Base-by-base conservation (phyloP, 1,284 basidiomycete genomes). In the Apiotrichum montevideense region DNA sequence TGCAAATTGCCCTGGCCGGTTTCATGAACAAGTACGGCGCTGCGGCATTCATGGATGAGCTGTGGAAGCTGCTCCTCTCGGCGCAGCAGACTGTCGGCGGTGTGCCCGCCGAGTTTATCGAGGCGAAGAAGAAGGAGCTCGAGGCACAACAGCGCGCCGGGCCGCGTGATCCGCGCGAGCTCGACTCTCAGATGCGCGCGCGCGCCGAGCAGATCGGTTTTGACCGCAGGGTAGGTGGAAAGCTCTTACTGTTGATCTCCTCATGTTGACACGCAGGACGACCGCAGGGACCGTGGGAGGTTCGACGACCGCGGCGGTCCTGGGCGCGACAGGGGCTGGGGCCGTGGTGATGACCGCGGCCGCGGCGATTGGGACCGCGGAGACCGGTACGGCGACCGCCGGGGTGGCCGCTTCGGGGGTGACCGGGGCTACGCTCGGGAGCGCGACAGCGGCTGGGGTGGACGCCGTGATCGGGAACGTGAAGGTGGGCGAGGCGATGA, bases 61-160 rank as follows among this genome's bases (percentile, higher is more conserved):
- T 98, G 1, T 98, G 96, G 96, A 85, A 82, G 35, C 80, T 98
- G 7, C 80, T 98, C 6, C 77, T 98, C 5, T 90, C 91, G 62
- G 95, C 95, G 3, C 95, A 98, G 74, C 80, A 83, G 43, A 90
- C 90, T 35, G 83, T 88, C 1, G 88, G 89, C 6, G 93, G 93
- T 60, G 90, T 98, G 0, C 95, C 95, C 2, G 83, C 84, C n/a
- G 87, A 87, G 32, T 93, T 98, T 71, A 86, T 98, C 29, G 92
- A 97, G 68, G 87, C 90, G 71, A 98, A 98, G 79, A 98, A 98
- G 78, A 85, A 85, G 68, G 95, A 98, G 76, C 84, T 98, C 81
- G 82, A 89, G 35, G 80, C 84, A 48, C 85, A 87, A 64, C 85
- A 83, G 56, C 70, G 72, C 46, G 88, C 88, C 62, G 80, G 48